Conservation (phyloP, 2,329 filamentous ascomycete species). For the Fusarium pininemorale region DNA sequence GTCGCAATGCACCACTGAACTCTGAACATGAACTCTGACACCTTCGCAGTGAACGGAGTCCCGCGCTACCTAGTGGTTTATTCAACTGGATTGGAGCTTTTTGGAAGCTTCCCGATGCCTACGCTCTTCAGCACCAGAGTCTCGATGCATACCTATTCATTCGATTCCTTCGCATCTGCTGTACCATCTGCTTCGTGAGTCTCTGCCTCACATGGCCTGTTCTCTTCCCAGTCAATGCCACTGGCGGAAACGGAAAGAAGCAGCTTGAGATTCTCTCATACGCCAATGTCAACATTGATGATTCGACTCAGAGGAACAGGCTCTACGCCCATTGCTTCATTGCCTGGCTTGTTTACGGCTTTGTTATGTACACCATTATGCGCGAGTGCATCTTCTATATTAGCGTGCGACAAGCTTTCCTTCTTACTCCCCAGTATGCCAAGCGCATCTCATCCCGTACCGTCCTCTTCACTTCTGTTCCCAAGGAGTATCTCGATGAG, state of each 20-base stretch:
- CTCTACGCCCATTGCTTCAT: conserved; percentile 85
- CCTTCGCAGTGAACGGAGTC: conserved; percentile 61
- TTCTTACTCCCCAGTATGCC: conserved; percentile 84
- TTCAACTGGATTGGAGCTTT: conserved; percentile 71
- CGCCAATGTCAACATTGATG: conserved; percentile 55
- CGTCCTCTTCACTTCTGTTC: conserved; percentile 91
- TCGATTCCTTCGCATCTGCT: conserved; percentile 81
- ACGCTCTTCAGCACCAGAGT: conserved; percentile 85
- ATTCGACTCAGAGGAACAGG: conserved; percentile 62
- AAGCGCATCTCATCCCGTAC: conserved; percentile 89
- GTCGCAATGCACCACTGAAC: conserved; percentile 28
- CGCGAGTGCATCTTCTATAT: conserved; percentile 94
- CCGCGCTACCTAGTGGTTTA: conserved; percentile 63
- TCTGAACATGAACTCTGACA: conserved; percentile 17
- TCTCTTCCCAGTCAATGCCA: conserved; percentile 83
- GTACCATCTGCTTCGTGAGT: conserved; percentile 82
- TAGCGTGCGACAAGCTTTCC: conserved; percentile 92
- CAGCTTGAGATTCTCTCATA: conserved; percentile 67
- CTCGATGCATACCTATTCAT: conserved; percentile 90
- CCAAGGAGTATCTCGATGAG: conserved; percentile 78
- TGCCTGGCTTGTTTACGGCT: conserved; percentile 84
- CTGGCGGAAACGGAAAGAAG: conserved; percentile 71
- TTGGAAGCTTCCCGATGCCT: conserved; percentile 74
- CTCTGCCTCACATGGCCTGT: conserved; percentile 86
- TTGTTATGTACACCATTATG: conserved; percentile 89